phyloP scores from a whole-genome alignment of 768 basidiomycete species.

The Suillus subalutaceus region DNA sequence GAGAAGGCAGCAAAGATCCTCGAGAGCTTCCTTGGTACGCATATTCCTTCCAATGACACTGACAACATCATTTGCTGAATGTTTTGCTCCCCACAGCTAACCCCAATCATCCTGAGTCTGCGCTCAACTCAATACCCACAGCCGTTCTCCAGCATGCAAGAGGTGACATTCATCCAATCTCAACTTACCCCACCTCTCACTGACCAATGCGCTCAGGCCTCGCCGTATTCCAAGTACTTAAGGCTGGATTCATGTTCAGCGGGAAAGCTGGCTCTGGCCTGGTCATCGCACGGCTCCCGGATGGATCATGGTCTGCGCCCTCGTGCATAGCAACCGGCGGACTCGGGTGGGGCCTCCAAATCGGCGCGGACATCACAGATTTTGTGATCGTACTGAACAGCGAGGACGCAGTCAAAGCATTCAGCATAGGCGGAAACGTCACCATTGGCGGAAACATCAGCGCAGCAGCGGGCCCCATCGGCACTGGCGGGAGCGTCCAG shows the following conservation, averaged over 20 bases:
- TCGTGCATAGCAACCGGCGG: slow-evolving; percentile 97
- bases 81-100: slow-evolving; percentile 57
- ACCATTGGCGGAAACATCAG: slow-evolving; percentile 91
- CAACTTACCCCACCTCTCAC: slow-evolving; percentile 3
- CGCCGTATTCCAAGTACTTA: slow-evolving; percentile 92
- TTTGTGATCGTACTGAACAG: slow-evolving; percentile 97
- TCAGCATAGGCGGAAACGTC: slow-evolving; percentile 93
- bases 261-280: slow-evolving; percentile 93
- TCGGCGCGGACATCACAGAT: slow-evolving; percentile 93
- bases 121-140: slow-evolving; percentile 93
- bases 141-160: slow-evolving; percentile 87
- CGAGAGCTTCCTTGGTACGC: slow-evolving; percentile 84
- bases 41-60: not conserved
- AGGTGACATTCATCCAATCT: slow-evolving; percentile 49
- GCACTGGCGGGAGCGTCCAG: slow-evolving; percentile 90
- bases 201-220: slow-evolving; percentile 58
- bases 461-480: slow-evolving; percentile 89
- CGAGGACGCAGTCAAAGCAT: slow-evolving; percentile 93
- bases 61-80: slow-evolving; percentile 12
- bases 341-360: slow-evolving; percentile 92
- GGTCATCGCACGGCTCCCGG: slow-evolving; percentile 89
- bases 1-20: slow-evolving; percentile 94
- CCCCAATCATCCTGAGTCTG: slow-evolving; percentile 84
- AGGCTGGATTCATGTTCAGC: slow-evolving; percentile 93
- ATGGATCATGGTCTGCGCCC: slow-evolving; percentile 97